Evolutionary conservation across 169 alveolate genomes (phyloP).

Genomic region (Eimeria brunetti): DNA sequence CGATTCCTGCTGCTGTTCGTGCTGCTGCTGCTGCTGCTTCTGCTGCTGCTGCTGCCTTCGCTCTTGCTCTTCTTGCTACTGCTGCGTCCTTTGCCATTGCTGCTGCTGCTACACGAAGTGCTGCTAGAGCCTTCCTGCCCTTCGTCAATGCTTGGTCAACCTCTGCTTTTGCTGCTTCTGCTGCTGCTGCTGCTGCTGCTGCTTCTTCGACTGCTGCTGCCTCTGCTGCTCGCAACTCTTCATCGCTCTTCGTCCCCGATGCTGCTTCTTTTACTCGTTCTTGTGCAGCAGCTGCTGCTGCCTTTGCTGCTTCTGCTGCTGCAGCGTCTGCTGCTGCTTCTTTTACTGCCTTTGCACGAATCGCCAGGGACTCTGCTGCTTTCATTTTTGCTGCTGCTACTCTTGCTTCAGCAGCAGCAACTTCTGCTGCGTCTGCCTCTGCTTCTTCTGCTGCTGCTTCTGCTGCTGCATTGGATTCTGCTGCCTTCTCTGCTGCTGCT

Average conservation of each 20-base stretch:
- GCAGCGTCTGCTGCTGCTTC: not conserved
- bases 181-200: conserved; percentile 3
- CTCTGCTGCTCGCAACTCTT: not conserved
- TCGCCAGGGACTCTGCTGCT: not conserved
- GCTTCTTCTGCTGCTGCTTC: not conserved
- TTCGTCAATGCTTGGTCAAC: not conserved
- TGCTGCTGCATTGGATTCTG: not conserved
- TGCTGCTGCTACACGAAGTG: not conserved
- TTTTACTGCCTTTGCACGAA: not conserved
- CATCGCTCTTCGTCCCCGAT: too few species aligned
- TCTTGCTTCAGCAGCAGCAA: too few species aligned
- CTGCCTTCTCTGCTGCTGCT: conserved; percentile 5
- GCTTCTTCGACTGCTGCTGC: not conserved
- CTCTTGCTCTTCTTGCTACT: too few species aligned
- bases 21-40: too few species aligned
- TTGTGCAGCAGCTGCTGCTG: too few species aligned
- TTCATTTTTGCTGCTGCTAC: not conserved
- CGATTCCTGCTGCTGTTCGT: too few species aligned
- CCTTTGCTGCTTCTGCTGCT: too few species aligned
- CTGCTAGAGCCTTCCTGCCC: not conserved
- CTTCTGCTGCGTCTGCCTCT: not conserved
- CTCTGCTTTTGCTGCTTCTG: not conserved
- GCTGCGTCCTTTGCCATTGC: too few species aligned
- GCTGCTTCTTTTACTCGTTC: too few species aligned
- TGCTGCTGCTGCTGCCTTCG: too few species aligned